Base-by-base conservation (phyloP, 2,329 filamentous ascomycete species). In the Arthrobotrys pseudoclavata region DNA sequence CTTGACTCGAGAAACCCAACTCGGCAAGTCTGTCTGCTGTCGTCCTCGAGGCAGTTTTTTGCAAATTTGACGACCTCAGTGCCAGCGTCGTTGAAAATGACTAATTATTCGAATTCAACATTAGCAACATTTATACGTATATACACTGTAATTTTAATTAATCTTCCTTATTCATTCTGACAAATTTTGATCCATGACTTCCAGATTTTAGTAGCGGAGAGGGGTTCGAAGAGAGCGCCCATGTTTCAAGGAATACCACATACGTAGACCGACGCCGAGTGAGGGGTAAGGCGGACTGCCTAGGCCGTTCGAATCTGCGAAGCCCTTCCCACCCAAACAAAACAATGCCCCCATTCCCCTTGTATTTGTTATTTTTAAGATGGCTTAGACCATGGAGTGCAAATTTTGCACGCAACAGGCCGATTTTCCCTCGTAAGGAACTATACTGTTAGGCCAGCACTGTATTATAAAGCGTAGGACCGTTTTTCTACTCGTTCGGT, bases 201-300 rank as follows among this genome's bases (percentile, higher is more conserved):
- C 15, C 12, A 22, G 7, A 34, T 34, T 53, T 18, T 31, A 4
- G 48, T 1, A 5, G 48, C 1, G 10, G 4, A 9, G 10, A 4
- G 2, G n/a, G 4, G 42, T 45, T 9, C 20, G 4, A 31, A 60
- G n/a, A 20, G 15, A 40, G 22, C 12, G 26, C 50, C 24, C 18
- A 18, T 29, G 52, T 57, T 37, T 37, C 29, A 37, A 37, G 12
- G 52, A 57, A 57, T 20, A 57, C 29, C n/a, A n/a, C n/a, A n/a
- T n/a, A n/a, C n/a, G n/a, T n/a, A n/a, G 3, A 40, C 26, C 7
- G n/a, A 4, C 34, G 34, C 34, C 24, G 7, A 15, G 24, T 31
- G 60, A 48, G 60, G 60, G 60, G 60, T 48, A 63, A 63, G 42
- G 60, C 37, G 48, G 6, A 63, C 24, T 10, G 40, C 40, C 31